phyloP scores from a whole-genome alignment of 306 rosid genomes.

The Oemleria cerasiformis region DNA sequence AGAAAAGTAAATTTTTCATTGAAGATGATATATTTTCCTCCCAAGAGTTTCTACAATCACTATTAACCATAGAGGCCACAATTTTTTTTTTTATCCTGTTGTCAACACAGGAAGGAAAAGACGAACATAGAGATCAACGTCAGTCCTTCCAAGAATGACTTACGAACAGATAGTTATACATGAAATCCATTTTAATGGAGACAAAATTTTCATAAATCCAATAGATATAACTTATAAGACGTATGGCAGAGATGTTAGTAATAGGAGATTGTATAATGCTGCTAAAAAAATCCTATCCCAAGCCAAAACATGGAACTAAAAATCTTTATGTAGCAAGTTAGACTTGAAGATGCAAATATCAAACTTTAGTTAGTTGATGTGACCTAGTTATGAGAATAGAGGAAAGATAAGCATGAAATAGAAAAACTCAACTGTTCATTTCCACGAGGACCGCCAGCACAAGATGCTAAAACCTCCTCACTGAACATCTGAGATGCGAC shows the following conservation, averaged over 20 bases:
- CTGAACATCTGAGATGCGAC: slow-evolving; percentile 60
- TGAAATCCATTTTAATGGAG: not conserved
- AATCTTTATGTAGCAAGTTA: not conserved
- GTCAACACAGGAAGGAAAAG: not conserved
- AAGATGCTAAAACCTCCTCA: slow-evolving; percentile 73
- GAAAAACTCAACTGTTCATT: slow-evolving; percentile 59
- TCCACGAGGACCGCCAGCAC: slow-evolving; percentile 78
- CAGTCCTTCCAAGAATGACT: not conserved
- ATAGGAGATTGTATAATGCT: not conserved
- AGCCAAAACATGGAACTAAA: not conserved
- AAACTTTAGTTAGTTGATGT: not conserved
- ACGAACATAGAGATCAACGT: not conserved
- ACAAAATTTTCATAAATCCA: not conserved
- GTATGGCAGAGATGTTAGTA: not conserved
- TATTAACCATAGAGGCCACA: not conserved
- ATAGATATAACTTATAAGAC: not conserved
- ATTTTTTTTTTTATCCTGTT: not conserved
- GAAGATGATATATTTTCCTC: not conserved
- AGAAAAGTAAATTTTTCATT: not conserved
- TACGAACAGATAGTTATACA: not conserved
- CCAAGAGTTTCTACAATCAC: not conserved
- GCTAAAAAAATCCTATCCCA: not conserved
- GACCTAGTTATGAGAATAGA: not conserved
- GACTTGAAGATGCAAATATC: not conserved
- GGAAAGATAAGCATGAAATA: slow-evolving; percentile 9